A percentile compares a stretch with the other conserved stretches of the same genome.
These are phyloP conservation scores for Nothophaeocryptopus gaeumannii DNA, from an alignment of 2,329 filamentous ascomycete genomes.

Conservation along the genomic window DNA sequence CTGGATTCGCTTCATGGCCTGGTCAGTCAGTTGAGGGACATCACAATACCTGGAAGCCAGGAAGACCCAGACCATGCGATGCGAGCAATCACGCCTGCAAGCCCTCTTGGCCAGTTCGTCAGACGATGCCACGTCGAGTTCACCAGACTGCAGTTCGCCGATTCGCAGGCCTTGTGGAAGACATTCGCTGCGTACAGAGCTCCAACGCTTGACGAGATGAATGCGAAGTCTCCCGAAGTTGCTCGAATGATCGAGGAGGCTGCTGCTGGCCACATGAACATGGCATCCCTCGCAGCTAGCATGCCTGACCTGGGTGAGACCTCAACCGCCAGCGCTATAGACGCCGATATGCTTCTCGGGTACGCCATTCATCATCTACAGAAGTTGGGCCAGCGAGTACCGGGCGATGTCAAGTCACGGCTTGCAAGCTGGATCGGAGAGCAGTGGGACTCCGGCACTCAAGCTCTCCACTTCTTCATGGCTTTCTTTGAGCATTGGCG, in stretches of 20 bases:
- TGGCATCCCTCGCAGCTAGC: neutral
- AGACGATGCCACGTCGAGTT: slow-evolving; percentile 77
- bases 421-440: slow-evolving; percentile 50
- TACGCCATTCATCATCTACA: slow-evolving; percentile 89
- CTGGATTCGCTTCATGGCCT: slow-evolving; percentile 72
- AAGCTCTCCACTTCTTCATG: slow-evolving; percentile 35
- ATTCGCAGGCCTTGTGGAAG: slow-evolving; percentile 75
- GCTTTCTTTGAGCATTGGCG: slow-evolving; percentile 86
- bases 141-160: slow-evolving; percentile 73
- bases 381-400: slow-evolving; percentile 74
- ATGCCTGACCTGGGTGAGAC: neutral
- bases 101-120: slow-evolving; percentile 78
- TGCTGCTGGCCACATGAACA: neutral
- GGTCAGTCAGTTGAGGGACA: slow-evolving; percentile 49
- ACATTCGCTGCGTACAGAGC: slow-evolving; percentile 77
- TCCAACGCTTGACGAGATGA: slow-evolving; percentile 64
- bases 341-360: slow-evolving; percentile 59
- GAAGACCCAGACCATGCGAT: slow-evolving; percentile 42
- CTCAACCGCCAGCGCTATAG: slow-evolving; percentile 24
- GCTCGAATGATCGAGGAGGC: slow-evolving; percentile 17
- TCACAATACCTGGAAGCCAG: slow-evolving; percentile 37
- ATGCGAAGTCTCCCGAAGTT: slow-evolving; percentile 50
- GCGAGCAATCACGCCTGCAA: slow-evolving; percentile 62
- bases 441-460: slow-evolving; percentile 27
- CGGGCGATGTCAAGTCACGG: slow-evolving; percentile 67